phyloP scores from a whole-genome alignment of 2,329 filamentous ascomycete genomes.

The Fusarium napiforme region DNA sequence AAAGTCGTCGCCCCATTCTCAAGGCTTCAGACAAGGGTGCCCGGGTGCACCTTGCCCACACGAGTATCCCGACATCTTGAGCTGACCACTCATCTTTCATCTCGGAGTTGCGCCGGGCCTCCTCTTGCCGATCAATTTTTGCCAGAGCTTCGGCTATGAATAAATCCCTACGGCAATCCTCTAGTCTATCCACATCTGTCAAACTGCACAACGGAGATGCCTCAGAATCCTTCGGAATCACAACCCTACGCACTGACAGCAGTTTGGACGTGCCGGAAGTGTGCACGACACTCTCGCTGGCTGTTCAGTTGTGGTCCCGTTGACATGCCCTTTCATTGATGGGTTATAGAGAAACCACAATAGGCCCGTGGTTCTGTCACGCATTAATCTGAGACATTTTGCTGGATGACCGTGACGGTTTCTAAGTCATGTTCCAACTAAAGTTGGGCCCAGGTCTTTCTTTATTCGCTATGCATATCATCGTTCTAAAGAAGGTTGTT shows the following conservation, averaged over 20 bases:
- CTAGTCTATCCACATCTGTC: slow-evolving; percentile 34
- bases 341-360: background rate
- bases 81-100: slow-evolving; percentile 28
- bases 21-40: slow-evolving; percentile 17
- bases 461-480: slow-evolving; percentile 30
- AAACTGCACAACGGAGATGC: slow-evolving; percentile 32
- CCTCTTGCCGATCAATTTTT: slow-evolving; percentile 29
- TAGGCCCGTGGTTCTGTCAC: background rate
- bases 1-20: slow-evolving; percentile 21
- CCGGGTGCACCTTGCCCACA: slow-evolving; percentile 28
- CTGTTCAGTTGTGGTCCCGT: background rate
- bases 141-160: slow-evolving; percentile 29
- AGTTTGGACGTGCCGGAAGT: slow-evolving; percentile 1
- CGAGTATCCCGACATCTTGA: slow-evolving; percentile 24
- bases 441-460: background rate
- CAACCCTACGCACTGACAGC: slow-evolving; percentile 19
- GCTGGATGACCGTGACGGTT: background rate
- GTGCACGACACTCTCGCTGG: background rate
- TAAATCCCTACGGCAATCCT: slow-evolving; percentile 39
- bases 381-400: background rate
- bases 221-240: slow-evolving; percentile 21
- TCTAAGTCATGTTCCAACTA: background rate
- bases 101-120: slow-evolving; percentile 34
- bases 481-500: slow-evolving; percentile 20
- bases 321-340: background rate